phyloP scores from a whole-genome alignment of 2,329 filamentous ascomycete species.

The Chaetomium globosum region DNA sequence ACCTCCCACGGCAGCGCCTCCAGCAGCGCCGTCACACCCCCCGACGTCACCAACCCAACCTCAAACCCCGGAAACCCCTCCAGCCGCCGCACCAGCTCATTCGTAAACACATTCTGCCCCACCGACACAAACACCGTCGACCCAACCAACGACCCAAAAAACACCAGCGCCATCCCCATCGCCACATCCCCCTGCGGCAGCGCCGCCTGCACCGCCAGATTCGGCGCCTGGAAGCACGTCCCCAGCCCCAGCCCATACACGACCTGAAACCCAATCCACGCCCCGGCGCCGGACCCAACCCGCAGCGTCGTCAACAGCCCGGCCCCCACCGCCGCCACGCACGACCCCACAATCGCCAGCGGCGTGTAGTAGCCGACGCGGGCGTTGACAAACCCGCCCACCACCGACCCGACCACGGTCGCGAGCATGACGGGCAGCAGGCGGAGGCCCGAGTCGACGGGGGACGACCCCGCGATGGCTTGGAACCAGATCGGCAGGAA shows the following conservation, averaged over 20 bases:
- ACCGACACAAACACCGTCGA: constrained; percentile 51
- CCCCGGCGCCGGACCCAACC: constrained; percentile 38
- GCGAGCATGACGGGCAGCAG: constrained; percentile 32
- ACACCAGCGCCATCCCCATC: constrained; percentile 46
- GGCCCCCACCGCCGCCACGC: constrained; percentile 42
- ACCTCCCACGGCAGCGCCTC: constrained; percentile 17
- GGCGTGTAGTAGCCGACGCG: constrained; percentile 33
- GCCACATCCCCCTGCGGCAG: constrained; percentile 45
- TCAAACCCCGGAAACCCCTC: constrained; percentile 21
- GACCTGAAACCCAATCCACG: constrained; percentile 44
- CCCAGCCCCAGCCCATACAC: constrained; percentile 46
- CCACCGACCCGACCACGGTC: constrained; percentile 25
- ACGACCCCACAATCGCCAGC: constrained; percentile 30
- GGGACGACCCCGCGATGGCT: constrained; percentile 37
- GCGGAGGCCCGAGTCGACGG: constrained; percentile 31
- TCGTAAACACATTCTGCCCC: constrained; percentile 47
- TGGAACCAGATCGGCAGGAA: constrained; percentile 51
- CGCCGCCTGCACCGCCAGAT: constrained; percentile 46
- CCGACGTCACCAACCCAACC: constrained; percentile 5
- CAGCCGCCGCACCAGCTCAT: constrained; percentile 36
- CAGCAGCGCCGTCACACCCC: constrained; percentile 22
- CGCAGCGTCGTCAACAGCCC: constrained; percentile 44
- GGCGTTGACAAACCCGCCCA: constrained; percentile 26
- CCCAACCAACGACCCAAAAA: constrained; percentile 46
- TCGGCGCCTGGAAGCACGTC: constrained; percentile 44